Percentiles rank a stretch among this genome's conserved stretches.
Evolutionary conservation across 106 monocot genomes (phyloP).

Genomic region (Phalaenopsis equestris): DNA sequence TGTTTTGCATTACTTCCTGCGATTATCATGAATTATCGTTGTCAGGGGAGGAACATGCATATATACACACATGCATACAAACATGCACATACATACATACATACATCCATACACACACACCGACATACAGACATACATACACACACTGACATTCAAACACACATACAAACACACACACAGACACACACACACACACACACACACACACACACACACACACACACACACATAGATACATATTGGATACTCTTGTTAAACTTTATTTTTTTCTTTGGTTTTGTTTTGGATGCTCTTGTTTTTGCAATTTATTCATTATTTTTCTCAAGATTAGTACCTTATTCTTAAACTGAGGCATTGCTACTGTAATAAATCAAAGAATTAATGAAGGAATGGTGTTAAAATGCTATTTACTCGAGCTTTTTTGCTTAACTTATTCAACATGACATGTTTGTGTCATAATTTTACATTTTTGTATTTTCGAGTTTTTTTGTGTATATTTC

Average conservation of each 20-base stretch:
- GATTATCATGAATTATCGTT: no score
- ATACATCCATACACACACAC: no score
- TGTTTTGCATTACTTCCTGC: no score
- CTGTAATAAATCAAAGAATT: not conserved
- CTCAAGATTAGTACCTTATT: not conserved
- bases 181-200: no score
- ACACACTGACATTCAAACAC: no score
- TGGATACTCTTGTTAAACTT: not conserved
- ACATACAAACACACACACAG: no score
- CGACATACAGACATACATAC: no score
- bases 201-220: no score
- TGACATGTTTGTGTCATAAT: not conserved
- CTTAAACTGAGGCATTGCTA: not conserved
- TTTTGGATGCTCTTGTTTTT: not conserved
- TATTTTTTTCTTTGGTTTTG: not conserved
- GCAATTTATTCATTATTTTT: not conserved
- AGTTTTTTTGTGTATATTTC: not conserved
- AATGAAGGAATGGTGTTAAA: not conserved
- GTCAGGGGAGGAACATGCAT: no score
- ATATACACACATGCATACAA: no score
- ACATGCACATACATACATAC: no score
- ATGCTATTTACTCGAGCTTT: not conserved
- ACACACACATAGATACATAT: no score
- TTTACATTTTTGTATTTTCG: not conserved
- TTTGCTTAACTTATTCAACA: not conserved